Evolutionary conservation across 179 eudicot species (phyloP).

Genomic region (Camellia oleifera): DNA sequence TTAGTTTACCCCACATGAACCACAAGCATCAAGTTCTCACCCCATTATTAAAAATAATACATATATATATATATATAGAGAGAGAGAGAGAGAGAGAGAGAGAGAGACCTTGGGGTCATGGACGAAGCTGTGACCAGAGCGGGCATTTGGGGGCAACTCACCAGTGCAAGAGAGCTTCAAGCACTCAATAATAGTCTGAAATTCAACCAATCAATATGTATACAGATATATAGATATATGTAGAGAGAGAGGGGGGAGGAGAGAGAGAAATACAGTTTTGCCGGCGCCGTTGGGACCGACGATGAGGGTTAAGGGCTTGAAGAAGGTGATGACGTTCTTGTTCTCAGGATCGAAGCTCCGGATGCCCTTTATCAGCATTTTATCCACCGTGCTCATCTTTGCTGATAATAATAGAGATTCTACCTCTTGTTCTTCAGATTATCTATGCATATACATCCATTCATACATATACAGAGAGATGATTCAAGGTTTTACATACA

Average conservation of each 20-base stretch:
- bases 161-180: conserved; percentile 96
- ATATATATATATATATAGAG: background rate
- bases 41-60: background rate
- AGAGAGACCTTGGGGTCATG: conserved; percentile 85
- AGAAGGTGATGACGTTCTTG: conserved; percentile 86
- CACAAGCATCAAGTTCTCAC: background rate
- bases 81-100: background rate
- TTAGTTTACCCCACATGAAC: background rate
- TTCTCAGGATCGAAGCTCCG: conserved; percentile 97
- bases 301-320: conserved; percentile 84
- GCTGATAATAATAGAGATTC: background rate
- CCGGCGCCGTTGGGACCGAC: conserved; percentile 98
- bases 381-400: conserved; percentile 91
- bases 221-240: background rate
- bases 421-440: background rate
- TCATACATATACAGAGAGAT: background rate
- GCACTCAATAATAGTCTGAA: conserved; percentile 90
- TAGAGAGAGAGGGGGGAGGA: too few relatives aligned
- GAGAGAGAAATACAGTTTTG: conserved; percentile 53
- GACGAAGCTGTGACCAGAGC: conserved; percentile 96
- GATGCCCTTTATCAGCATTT: conserved; percentile 93
- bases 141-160: conserved; percentile 99
- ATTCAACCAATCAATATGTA: conserved; percentile 5
- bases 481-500: background rate
- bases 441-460: background rate